phyloP scores from a whole-genome alignment of 495 filamentous ascomycete genomes.

The Tuber microsphaerosporum region DNA sequence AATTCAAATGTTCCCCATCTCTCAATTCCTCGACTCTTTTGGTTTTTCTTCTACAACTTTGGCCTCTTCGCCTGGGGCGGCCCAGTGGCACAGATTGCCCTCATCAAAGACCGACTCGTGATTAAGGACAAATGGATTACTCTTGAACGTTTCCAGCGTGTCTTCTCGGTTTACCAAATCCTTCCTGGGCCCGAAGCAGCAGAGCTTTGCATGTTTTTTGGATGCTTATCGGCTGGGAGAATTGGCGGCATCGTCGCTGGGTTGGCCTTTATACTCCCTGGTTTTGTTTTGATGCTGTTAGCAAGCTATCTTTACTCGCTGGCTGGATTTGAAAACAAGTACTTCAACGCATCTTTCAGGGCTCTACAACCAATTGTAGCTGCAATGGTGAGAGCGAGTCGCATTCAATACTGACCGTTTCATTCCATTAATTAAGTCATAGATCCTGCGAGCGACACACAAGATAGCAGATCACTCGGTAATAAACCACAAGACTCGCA shows the following conservation, averaged over 20 bases:
- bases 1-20: slow-evolving; percentile 42
- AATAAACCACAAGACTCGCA: slow-evolving; percentile 37
- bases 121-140: slow-evolving; percentile 44
- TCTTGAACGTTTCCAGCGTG: slow-evolving; percentile 41
- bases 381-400: slow-evolving; percentile 45
- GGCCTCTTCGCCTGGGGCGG: slow-evolving; percentile 45
- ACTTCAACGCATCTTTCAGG: slow-evolving; percentile 43
- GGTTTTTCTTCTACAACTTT: slow-evolving; percentile 45
- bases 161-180: slow-evolving; percentile 45
- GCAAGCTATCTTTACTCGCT: slow-evolving; percentile 43
- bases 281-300: slow-evolving; percentile 43
- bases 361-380: slow-evolving; percentile 44
- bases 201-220: slow-evolving; percentile 45
- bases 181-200: slow-evolving; percentile 43
- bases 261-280: slow-evolving; percentile 42
- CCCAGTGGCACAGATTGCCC: slow-evolving; percentile 44
- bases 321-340: slow-evolving; percentile 41
- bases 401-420: too few species aligned
- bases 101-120: slow-evolving; percentile 44
- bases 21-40: slow-evolving; percentile 39
- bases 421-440: too few species aligned
- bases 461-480: slow-evolving; percentile 43
- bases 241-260: slow-evolving; percentile 43
- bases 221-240: slow-evolving; percentile 42
- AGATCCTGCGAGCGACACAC: slow-evolving; percentile 43